Evolutionary conservation across 2,329 filamentous ascomycete species (phyloP).

Genomic region (Stagonosporopsis rhizophila): DNA sequence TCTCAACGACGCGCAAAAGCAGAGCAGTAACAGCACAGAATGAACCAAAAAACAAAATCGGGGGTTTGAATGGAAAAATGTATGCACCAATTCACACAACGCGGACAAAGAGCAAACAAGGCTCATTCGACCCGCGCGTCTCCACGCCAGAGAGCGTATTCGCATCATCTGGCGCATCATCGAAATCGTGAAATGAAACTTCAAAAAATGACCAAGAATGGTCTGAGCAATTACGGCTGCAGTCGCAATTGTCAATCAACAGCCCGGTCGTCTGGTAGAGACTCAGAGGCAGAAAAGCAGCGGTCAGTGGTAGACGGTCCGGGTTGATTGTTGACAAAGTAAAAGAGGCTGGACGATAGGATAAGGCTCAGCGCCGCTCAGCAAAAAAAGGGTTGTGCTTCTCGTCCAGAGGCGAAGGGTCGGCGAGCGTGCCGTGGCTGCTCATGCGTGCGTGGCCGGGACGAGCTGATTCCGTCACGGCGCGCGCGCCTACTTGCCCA

Average conservation of each 20-base stretch:
- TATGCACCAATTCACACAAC: constrained; percentile 47
- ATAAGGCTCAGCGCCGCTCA: constrained; percentile 24
- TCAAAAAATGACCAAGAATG: constrained; percentile 45
- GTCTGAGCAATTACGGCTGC: constrained; percentile 54
- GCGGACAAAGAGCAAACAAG: constrained; percentile 44
- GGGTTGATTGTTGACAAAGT: constrained; percentile 48
- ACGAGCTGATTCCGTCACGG: constrained; percentile 52
- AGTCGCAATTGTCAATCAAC: constrained; percentile 41
- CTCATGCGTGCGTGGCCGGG: constrained; percentile 54
- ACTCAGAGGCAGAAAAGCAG: constrained; percentile 55
- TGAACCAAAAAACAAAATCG: constrained; percentile 45
- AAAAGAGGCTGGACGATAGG: constrained; percentile 10
- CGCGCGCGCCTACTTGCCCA: constrained; percentile 52
- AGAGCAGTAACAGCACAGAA: constrained; percentile 46
- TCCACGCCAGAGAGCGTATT: constrained; percentile 43
- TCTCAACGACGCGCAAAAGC: constrained; percentile 37
- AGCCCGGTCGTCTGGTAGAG: constrained; percentile 41
- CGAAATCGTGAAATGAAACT: constrained; percentile 38
- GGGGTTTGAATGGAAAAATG: constrained; percentile 31
- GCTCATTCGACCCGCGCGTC: constrained; percentile 50
- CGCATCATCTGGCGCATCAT: constrained; percentile 17
- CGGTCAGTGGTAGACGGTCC: constrained; percentile 51
- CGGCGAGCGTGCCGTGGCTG: constrained; percentile 54
- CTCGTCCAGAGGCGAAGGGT: constrained; percentile 52
- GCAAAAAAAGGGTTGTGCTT: constrained; percentile 48